Evolutionary conservation across 2,329 filamentous ascomycete genomes (phyloP).

Genomic region (Dactylellina sp.): DNA sequence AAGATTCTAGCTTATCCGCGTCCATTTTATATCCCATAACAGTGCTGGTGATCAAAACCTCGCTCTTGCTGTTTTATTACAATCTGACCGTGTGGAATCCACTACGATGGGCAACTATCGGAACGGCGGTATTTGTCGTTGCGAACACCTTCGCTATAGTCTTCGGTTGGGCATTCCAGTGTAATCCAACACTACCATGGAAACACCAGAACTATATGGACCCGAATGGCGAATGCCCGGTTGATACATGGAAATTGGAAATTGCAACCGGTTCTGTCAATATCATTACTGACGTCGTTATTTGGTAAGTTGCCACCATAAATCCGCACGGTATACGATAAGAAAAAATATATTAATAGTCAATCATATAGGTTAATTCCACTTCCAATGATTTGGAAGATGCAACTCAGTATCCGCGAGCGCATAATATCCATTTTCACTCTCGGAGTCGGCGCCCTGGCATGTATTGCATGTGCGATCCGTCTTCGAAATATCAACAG

Average conservation of each 20-base stretch:
- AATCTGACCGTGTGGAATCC: conserved; percentile 36
- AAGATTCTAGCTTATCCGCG: conserved; percentile 29
- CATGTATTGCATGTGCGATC: conserved; percentile 40
- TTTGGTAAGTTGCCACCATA: conserved; percentile 22
- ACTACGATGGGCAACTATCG: conserved; percentile 30
- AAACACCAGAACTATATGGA: conserved; percentile 38
- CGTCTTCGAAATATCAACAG: conserved; percentile 32
- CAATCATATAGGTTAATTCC: conserved; percentile 23
- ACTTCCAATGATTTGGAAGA: conserved; percentile 48
- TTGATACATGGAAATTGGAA: conserved; percentile 34
- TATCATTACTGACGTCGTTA: conserved; percentile 35
- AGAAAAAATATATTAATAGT: not conserved
- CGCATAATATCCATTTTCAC: conserved; percentile 40
- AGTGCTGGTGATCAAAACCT: conserved; percentile 37
- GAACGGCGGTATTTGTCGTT: conserved; percentile 20
- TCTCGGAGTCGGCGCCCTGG: conserved; percentile 34
- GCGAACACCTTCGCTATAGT: conserved; percentile 25
- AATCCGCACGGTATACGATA: not conserved
- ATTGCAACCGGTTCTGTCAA: conserved; percentile 31
- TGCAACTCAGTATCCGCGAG: conserved; percentile 34
- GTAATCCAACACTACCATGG: conserved; percentile 29
- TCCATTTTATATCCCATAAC: conserved; percentile 33
- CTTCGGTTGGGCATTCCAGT: conserved; percentile 35
- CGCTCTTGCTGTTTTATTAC: conserved; percentile 35
- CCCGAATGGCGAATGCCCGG: conserved; percentile 21